phyloP scores from a whole-genome alignment of 1,284 basidiomycete genomes.

The Amylostereum areolatum region DNA sequence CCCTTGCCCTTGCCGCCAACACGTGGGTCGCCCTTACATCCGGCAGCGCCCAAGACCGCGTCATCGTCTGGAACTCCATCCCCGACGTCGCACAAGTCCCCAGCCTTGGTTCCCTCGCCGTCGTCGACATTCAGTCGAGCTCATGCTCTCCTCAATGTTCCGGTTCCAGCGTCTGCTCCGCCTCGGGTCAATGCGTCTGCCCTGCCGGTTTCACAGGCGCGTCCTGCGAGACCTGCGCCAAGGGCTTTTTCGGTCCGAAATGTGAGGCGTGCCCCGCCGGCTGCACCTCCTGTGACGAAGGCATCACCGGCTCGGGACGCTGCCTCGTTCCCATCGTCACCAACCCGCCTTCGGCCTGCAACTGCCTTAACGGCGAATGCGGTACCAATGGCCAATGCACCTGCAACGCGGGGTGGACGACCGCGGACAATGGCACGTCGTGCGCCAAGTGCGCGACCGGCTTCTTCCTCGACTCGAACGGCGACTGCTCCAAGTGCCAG shows the following conservation, averaged over 20 bases:
- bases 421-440: constrained; percentile 59
- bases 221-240: constrained; percentile 69
- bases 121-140: constrained; percentile 63
- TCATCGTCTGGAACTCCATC: constrained; percentile 72
- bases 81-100: constrained; percentile 70
- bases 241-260: constrained; percentile 65
- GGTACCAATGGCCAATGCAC: constrained; percentile 58
- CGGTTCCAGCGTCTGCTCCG: constrained; percentile 60
- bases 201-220: constrained; percentile 67
- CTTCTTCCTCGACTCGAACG: constrained; percentile 64
- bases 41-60: constrained; percentile 38
- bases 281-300: constrained; percentile 69
- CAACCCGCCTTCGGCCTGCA: constrained; percentile 59
- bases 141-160: constrained; percentile 70
- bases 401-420: constrained; percentile 73
- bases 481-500: constrained; percentile 68
- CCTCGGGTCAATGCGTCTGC: constrained; percentile 65
- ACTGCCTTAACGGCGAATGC: constrained; percentile 75
- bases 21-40: constrained; percentile 61
- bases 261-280: constrained; percentile 64
- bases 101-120: constrained; percentile 35
- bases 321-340: constrained; percentile 49
- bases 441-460: constrained; percentile 70
- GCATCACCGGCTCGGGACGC: constrained; percentile 64
- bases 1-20: constrained; percentile 57